These are phyloP conservation scores for Paraurostyla sp. DNA, from an alignment of 73 alveolate genomes.

Conservation along the genomic window DNA sequence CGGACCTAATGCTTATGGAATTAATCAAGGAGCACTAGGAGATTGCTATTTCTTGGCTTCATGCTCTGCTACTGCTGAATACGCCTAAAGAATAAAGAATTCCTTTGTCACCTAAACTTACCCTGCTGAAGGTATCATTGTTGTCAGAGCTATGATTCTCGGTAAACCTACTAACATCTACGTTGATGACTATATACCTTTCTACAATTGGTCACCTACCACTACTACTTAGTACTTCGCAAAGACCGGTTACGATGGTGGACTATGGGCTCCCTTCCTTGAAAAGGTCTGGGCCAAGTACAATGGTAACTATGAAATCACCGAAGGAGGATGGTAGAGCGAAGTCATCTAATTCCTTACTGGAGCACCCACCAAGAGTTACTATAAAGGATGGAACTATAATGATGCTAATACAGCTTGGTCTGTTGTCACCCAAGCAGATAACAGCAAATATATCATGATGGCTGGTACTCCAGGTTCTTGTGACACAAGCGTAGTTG, in stretches of 20 bases:
- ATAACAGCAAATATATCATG: not conserved
- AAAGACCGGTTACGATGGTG: not conserved
- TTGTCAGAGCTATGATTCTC: conserved; percentile 83
- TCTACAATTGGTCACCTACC: not conserved
- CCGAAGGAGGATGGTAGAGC: not conserved
- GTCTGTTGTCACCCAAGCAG: not conserved
- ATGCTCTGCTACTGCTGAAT: conserved; percentile 88
- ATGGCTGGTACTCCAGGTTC: not conserved
- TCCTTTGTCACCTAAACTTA: conserved; percentile 82
- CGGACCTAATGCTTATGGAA: conserved; percentile 77
- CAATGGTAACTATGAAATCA: not conserved
- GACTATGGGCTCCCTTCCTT: conserved; percentile 7
- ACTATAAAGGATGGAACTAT: not conserved
- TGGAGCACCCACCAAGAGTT: not conserved
- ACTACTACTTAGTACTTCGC: conserved; percentile 43
- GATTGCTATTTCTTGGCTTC: conserved; percentile 96
- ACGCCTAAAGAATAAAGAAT: conserved; percentile 78
- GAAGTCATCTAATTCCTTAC: not conserved
- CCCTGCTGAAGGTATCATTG: conserved; percentile 83
- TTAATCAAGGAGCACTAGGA: conserved; percentile 94
- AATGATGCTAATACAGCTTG: not conserved
- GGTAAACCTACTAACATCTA: conserved; percentile 84
- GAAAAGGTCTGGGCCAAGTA: conserved; percentile 25
- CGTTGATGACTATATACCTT: conserved; percentile 91
- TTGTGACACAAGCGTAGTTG: not conserved